Evolutionary conservation across 148 eudicot genomes (phyloP), one percentile per base, ranked within the genome.

Genomic region (Fagopyrum tataricum): DNA sequence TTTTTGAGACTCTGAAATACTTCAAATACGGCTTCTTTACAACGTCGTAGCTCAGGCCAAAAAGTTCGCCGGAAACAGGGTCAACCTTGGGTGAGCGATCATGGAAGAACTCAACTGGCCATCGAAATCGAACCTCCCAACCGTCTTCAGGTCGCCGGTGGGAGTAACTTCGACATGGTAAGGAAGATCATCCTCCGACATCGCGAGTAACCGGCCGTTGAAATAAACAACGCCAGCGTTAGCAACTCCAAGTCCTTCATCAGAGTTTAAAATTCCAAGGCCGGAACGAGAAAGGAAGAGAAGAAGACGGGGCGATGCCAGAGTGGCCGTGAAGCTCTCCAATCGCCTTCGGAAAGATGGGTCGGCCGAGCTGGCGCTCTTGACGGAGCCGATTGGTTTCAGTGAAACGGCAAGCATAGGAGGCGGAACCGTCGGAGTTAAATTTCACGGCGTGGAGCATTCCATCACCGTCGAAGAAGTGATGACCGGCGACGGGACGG

Each of bases 101-200:
- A 83, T 80, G 0, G 86, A 58, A 7, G 73, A 67, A 0, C 4
- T 42, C 17, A 78, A 56, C 53, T 83, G 81, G 7, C 72, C 76
- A 4, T 53, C 43, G 69, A 83, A 83, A 47, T 83, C 75, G 46
- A 67, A 80, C 41, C 86, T 43, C 9, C 84, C 82, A 1, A 41
- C 56, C 0, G 88, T 82, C 44, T 76, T 24, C 8, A 85, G 59
- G 39, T 83, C 86, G 8, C 84, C 84, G 23, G 73, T 6, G 3
- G 79, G 75, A 0, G 72, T 64, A 24, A 85, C 39, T 11, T 39
- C 26, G 4, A 85, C 76, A 0, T 85, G 75, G 44, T 85, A 85
- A 2, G 88, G 88, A 20, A 83, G 67, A 37, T 85, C 88, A 4
- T 85, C 88, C 49, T 85, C 88, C 12, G 86, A 85, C 88, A 82